These are phyloP conservation scores for Thoreauomyces humboldtii DNA, from an alignment of 192 early-diverging fungal genomes.

Conservation along the genomic window DNA sequence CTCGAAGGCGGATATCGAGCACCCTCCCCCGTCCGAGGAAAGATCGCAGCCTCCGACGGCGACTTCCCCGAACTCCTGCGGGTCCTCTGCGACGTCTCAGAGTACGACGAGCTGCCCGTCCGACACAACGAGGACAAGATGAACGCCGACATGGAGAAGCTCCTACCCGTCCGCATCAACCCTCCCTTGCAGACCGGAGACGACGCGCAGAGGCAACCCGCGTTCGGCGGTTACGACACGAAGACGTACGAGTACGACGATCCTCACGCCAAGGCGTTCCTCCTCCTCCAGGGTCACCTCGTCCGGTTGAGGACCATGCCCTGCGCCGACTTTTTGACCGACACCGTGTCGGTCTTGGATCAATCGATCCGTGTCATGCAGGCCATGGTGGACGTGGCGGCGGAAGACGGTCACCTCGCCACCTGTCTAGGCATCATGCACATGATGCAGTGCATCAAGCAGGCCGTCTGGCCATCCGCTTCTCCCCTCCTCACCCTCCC, in stretches of 20 bases:
- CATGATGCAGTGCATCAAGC: slow-evolving; percentile 90
- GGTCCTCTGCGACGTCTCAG: slow-evolving; percentile 76
- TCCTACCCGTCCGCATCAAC: slow-evolving; percentile 65
- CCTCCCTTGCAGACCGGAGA: neutral
- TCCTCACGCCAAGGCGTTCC: slow-evolving; percentile 87
- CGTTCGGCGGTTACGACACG: slow-evolving; percentile 4
- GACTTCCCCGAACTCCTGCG: slow-evolving; percentile 65
- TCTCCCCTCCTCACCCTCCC: slow-evolving; percentile 74
- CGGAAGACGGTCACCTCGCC: slow-evolving; percentile 61
- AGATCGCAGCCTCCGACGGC: slow-evolving; percentile 24
- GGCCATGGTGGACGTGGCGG: slow-evolving; percentile 90
- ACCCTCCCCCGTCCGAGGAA: neutral
- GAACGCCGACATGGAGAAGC: slow-evolving; percentile 77
- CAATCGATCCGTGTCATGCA: slow-evolving; percentile 85
- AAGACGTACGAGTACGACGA: slow-evolving; percentile 58
- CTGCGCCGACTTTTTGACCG: slow-evolving; percentile 86
- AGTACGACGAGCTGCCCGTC: slow-evolving; percentile 90
- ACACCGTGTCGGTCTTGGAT: slow-evolving; percentile 87
- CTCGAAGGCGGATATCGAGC: slow-evolving; percentile 50
- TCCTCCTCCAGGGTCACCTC: slow-evolving; percentile 88
- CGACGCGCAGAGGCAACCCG: too few species aligned
- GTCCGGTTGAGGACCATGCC: slow-evolving; percentile 71
- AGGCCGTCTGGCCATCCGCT: slow-evolving; percentile 77
- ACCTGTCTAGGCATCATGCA: slow-evolving; percentile 73
- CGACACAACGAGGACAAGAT: slow-evolving; percentile 93